Evolutionary conservation across 202 grass and related monocot species (phyloP).

Genomic region (Hordeum pubiflorum): DNA sequence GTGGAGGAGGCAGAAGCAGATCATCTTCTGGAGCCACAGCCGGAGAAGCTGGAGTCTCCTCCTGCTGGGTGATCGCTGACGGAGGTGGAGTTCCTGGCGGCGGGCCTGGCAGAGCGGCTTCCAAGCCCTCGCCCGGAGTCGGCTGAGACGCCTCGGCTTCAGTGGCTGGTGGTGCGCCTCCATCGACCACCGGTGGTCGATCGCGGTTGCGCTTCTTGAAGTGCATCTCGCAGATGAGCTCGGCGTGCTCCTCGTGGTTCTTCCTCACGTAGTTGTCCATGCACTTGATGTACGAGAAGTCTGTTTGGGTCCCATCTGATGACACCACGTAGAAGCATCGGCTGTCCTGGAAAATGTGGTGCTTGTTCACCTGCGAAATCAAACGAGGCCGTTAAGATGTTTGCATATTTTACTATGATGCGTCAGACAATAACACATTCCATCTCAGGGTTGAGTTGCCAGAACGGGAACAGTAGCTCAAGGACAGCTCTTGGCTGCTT

Average conservation of each 20-base stretch:
- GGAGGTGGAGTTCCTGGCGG: background rate
- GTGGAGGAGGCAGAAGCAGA: background rate
- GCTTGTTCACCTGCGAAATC: conserved; percentile 58
- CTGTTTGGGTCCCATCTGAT: conserved; percentile 47
- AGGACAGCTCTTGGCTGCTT: background rate
- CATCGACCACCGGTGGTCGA: conserved; percentile 20
- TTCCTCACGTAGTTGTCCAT: conserved; percentile 67
- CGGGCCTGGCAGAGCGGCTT: background rate
- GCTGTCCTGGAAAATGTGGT: conserved; percentile 43
- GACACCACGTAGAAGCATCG: conserved; percentile 72
- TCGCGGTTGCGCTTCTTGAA: conserved; percentile 33
- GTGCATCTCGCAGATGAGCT: conserved; percentile 58
- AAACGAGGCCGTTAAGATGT: background rate
- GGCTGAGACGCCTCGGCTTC: conserved; percentile 11
- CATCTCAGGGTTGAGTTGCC: background rate
- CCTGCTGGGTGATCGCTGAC: background rate
- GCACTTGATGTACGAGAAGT: conserved; percentile 95
- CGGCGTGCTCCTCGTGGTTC: conserved; percentile 48
- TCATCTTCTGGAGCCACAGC: background rate
- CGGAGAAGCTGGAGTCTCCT: background rate
- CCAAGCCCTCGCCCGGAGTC: background rate
- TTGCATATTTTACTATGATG: background rate
- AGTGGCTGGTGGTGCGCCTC: conserved; percentile 1
- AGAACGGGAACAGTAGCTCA: background rate
- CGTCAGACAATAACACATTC: background rate